Percentiles rank a stretch among this genome's conserved stretches.
Conservation (phyloP, 768 basidiomycete species). For the Baorangia bicolor region DNA sequence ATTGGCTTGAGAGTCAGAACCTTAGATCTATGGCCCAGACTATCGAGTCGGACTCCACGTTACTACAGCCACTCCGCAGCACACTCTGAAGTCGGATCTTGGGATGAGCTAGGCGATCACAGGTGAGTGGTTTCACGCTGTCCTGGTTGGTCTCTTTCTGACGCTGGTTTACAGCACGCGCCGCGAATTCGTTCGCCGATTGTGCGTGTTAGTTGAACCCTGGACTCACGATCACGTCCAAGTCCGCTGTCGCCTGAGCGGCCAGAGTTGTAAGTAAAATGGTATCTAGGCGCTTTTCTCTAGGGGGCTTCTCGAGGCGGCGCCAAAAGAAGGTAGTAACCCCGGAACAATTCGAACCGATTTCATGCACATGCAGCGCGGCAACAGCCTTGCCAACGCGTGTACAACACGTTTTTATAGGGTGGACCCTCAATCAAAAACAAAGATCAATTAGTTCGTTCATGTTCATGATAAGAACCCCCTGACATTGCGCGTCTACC, state of each 20-base stretch:
- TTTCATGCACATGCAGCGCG: slow-evolving; percentile 17
- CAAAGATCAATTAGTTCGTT: slow-evolving; percentile 25
- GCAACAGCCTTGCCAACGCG: slow-evolving; percentile 35
- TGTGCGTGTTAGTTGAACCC: not conserved
- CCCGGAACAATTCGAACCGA: slow-evolving; percentile 22
- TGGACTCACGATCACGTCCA: slow-evolving; percentile 1
- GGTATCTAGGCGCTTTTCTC: slow-evolving; percentile 9
- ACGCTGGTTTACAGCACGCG: slow-evolving; percentile 13
- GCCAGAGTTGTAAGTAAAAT: slow-evolving; percentile 1
- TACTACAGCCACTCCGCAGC: not conserved
- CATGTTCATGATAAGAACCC: slow-evolving; percentile 30
- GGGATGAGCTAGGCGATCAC: not conserved
- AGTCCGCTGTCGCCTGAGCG: slow-evolving; percentile 20
- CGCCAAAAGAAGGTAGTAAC: slow-evolving; percentile 19
- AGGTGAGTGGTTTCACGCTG: slow-evolving; percentile 8
- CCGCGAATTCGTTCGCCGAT: not conserved
- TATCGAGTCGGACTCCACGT: too few species aligned
- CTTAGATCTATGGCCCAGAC: not conserved
- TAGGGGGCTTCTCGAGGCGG: slow-evolving; percentile 16
- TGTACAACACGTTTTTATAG: slow-evolving; percentile 37
- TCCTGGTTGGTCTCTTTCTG: not conserved
- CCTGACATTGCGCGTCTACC: slow-evolving; percentile 15
- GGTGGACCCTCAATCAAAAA: slow-evolving; percentile 37
- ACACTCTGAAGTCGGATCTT: not conserved
- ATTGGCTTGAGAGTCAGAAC: not conserved